phyloP scores from a whole-genome alignment of 164 flowering plant species.

The Vitis labrusca region DNA sequence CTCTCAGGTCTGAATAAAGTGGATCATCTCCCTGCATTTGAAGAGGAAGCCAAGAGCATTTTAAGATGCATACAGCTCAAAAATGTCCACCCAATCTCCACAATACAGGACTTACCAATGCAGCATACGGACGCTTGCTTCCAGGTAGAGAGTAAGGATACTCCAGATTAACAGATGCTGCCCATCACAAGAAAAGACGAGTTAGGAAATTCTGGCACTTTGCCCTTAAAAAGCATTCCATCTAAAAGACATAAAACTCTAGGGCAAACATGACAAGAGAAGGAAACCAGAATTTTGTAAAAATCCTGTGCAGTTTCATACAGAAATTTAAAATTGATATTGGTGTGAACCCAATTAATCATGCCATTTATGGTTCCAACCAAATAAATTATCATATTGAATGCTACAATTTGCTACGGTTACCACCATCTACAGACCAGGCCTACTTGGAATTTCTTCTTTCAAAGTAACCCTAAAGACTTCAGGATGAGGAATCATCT shows the following conservation, averaged over 20 bases:
- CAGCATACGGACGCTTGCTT: constrained; percentile 27
- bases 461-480: too few species aligned
- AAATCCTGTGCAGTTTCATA: too few species aligned
- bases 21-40: constrained; percentile 28
- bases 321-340: too few species aligned
- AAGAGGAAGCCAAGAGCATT: not conserved
- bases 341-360: too few species aligned
- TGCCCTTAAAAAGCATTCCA: not conserved
- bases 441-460: too few species aligned
- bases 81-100: not conserved
- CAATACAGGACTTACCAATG: constrained; percentile 19
- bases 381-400: too few species aligned
- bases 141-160: constrained; percentile 20
- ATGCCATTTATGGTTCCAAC: too few species aligned
- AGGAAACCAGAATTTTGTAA: not conserved
- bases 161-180: constrained; percentile 18
- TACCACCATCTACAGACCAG: too few species aligned
- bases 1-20: constrained; percentile 24
- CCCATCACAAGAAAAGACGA: not conserved
- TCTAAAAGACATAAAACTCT: not conserved
- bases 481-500: too few species aligned
- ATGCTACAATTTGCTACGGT: too few species aligned
- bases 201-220: not conserved
- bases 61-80: not conserved
- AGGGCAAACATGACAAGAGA: not conserved